Percentiles rank a stretch among this genome's conserved stretches.
Conservation (phyloP, 2,329 filamentous ascomycete genomes). For the Phyllosticta paracitricarpa region DNA sequence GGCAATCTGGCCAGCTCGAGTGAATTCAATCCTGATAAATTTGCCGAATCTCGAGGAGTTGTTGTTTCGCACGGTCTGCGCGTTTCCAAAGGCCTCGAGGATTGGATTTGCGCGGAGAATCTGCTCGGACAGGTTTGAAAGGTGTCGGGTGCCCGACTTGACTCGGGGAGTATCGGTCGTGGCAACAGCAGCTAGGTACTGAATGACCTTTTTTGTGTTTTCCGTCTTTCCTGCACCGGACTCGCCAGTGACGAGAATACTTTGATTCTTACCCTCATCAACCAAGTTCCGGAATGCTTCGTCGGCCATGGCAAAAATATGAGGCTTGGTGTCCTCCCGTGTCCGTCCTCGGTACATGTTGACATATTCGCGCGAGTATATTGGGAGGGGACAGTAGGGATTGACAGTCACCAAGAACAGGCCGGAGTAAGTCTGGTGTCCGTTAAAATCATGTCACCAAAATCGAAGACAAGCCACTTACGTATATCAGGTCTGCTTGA, state of each 20-base stretch:
- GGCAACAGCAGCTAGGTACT: slow-evolving; percentile 92
- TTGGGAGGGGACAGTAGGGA: slow-evolving; percentile 87
- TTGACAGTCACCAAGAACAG: slow-evolving; percentile 96
- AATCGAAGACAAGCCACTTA: slow-evolving; percentile 25
- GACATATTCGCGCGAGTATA: slow-evolving; percentile 93
- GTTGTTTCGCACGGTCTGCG: slow-evolving; percentile 94
- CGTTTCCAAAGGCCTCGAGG: slow-evolving; percentile 94
- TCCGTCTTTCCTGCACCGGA: slow-evolving; percentile 97
- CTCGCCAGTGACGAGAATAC: slow-evolving; percentile 94
- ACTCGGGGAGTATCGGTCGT: slow-evolving; percentile 62
- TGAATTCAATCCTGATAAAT: slow-evolving; percentile 96
- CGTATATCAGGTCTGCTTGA: slow-evolving; percentile 86
- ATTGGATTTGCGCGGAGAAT: slow-evolving; percentile 95
- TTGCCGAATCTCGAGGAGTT: slow-evolving; percentile 98
- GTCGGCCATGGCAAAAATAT: slow-evolving; percentile 97
- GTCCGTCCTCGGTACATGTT: slow-evolving; percentile 94
- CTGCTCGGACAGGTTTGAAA: slow-evolving; percentile 88
- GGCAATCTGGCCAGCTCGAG: slow-evolving; percentile 74
- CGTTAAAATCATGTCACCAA: not conserved
- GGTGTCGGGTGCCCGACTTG: slow-evolving; percentile 49
- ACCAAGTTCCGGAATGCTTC: slow-evolving; percentile 92
- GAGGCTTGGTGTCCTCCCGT: slow-evolving; percentile 88
- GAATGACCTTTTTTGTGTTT: slow-evolving; percentile 99
- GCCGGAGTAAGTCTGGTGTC: slow-evolving; percentile 77
- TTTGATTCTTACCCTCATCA: slow-evolving; percentile 91